A percentile compares a stretch with the other conserved stretches of the same genome.
These are phyloP conservation scores for Chernovozyma aurita DNA, from an alignment of 1,139 yeast genomes.

Conservation along the genomic window DNA sequence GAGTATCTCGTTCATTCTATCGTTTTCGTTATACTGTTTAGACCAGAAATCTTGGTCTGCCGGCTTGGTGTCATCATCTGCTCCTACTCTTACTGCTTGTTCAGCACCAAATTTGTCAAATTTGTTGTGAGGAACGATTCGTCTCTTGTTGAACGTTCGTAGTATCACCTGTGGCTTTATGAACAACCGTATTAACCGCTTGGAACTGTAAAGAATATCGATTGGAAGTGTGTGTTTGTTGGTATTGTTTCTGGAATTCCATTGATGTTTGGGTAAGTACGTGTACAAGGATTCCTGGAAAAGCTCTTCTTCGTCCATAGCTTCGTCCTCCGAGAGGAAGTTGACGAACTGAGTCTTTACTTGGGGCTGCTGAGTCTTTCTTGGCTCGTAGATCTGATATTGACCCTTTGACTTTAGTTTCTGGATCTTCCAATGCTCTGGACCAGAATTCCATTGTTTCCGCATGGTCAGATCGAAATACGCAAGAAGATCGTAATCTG, in stretches of 20 bases:
- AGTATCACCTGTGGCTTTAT: constrained; percentile 5
- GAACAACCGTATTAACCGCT: constrained; percentile 2
- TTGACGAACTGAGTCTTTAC: constrained; percentile 1
- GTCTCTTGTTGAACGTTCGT: constrained; percentile 7
- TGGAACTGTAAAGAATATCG: constrained; percentile 2
- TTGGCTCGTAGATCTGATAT: neutral
- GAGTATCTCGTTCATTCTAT: constrained; percentile 12
- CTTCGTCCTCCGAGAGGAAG: constrained; percentile 3
- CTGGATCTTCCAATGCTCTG: constrained; percentile 6
- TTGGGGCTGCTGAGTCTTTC: neutral
- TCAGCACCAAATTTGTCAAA: too few relatives aligned
- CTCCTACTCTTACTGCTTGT: too few relatives aligned
- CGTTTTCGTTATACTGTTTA: constrained; percentile 9
- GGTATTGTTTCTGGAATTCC: neutral
- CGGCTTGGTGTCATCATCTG: neutral
- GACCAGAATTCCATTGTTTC: neutral
- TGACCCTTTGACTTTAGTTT: constrained; percentile 1
- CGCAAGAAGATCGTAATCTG: constrained; percentile 8
- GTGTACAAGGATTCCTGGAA: constrained; percentile 4
- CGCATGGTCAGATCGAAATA: constrained; percentile 9
- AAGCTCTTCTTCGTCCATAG: constrained; percentile 6
- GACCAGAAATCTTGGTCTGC: constrained; percentile 12
- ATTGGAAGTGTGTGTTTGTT: neutral
- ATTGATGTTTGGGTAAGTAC: constrained; percentile 2
- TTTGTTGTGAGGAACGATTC: neutral